phyloP scores from a whole-genome alignment of 441 rosid genomes.

The Erysimum cheiri region DNA sequence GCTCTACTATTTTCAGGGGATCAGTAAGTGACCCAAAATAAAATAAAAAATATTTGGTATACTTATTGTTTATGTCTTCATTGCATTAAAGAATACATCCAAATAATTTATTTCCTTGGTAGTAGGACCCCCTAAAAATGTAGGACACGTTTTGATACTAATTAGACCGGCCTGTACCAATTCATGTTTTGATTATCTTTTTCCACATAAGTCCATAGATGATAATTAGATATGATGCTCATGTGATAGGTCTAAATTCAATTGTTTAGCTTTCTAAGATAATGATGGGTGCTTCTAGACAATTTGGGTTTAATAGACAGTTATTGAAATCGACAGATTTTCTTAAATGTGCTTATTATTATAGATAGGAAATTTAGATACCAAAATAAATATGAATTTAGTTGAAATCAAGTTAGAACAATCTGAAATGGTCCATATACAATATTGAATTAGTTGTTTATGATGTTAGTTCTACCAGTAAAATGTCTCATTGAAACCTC shows the following conservation, averaged over 20 bases:
- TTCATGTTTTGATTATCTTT: not conserved
- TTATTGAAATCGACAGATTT: conserved; percentile 27
- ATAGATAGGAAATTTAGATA: conserved; percentile 5
- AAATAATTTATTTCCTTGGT: conserved; percentile 37
- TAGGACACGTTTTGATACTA: conserved; percentile 40
- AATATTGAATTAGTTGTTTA: not conserved
- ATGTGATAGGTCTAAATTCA: conserved; percentile 32
- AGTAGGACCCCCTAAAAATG: conserved; percentile 34
- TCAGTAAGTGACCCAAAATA: conserved; percentile 9
- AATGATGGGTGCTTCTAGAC: conserved; percentile 31
- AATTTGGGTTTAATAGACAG: conserved; percentile 22
- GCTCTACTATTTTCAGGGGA: conserved; percentile 2
- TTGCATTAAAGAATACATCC: conserved; percentile 27
- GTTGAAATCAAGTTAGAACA: not conserved
- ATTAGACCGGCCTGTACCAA: conserved; percentile 36
- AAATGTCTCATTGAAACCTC: conserved; percentile 1
- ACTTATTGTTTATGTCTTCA: conserved; percentile 21
- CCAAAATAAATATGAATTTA: conserved; percentile 22
- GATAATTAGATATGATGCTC: conserved; percentile 17
- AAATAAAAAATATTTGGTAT: conserved; percentile 18
- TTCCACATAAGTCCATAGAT: not conserved
- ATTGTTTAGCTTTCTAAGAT: conserved; percentile 33
- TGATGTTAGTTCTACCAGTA: conserved; percentile 1
- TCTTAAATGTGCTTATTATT: conserved; percentile 19
- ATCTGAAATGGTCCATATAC: conserved; percentile 18